Conservation (phyloP, 192 early-diverging fungal genomes). For the Chytriomyces confervae region DNA sequence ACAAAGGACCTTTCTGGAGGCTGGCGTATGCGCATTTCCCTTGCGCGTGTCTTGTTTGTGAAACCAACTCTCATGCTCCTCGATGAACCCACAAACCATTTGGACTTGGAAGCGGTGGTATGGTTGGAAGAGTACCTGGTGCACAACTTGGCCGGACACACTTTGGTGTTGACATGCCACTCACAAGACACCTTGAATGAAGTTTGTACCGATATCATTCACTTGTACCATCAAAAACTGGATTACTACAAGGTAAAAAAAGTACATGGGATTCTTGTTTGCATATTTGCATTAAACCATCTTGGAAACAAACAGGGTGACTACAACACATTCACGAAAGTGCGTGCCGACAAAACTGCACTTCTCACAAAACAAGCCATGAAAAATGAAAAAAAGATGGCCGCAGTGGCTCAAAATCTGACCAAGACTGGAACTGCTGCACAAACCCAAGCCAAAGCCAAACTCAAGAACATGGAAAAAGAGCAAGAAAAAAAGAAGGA, state of each 20-base stretch:
- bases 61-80: conserved; percentile 75
- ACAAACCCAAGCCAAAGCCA: conserved; percentile 99
- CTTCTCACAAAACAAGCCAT: conserved; percentile 83
- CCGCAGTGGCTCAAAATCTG: conserved; percentile 95
- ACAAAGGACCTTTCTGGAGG: conserved; percentile 99
- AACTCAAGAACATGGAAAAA: conserved; percentile 99
- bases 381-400: conserved; percentile 98
- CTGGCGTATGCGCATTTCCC: conserved; percentile 98
- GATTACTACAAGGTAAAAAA: conserved; percentile 76
- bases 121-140: conserved; percentile 84
- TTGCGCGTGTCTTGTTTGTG: conserved; percentile 95
- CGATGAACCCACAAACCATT: conserved; percentile 77
- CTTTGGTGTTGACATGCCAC: conserved; percentile 87
- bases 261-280: background rate
- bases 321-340: conserved; percentile 91
- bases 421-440: conserved; percentile 98
- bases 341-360: conserved; percentile 31
- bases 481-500: conserved; percentile 81
- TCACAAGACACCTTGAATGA: conserved; percentile 94
- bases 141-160: conserved; percentile 72
- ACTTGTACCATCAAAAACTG: conserved; percentile 88
- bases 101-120: conserved; percentile 90
- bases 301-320: conserved; percentile 70
- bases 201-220: conserved; percentile 95
- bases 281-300: background rate